A percentile compares a stretch with the other conserved stretches of the same genome.
Evolutionary conservation across 2,329 filamentous ascomycete genomes (phyloP).

Genomic region (Sporothrix sp.): DNA sequence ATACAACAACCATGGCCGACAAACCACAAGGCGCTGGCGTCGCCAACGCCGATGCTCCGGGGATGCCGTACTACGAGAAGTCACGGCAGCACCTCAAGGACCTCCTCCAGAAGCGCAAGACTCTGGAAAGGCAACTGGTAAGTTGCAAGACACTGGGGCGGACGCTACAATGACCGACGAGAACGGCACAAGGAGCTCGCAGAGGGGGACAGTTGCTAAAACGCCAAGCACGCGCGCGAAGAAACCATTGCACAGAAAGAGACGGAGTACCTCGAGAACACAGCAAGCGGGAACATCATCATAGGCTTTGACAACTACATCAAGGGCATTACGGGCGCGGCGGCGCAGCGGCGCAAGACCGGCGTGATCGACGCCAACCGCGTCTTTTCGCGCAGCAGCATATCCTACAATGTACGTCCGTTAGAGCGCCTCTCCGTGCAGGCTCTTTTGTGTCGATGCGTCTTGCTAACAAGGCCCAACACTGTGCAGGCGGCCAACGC

Average conservation of each 20-base stretch:
- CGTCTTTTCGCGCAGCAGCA: constrained; percentile 60
- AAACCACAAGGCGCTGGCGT: constrained; percentile 19
- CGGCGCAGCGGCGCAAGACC: constrained; percentile 53
- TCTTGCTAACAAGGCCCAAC: no score
- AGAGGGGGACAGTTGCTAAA: not conserved
- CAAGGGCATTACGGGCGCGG: constrained; percentile 65
- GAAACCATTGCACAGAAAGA: constrained; percentile 79
- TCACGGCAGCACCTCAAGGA: constrained; percentile 57
- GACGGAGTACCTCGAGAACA: constrained; percentile 81
- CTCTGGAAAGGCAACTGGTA: constrained; percentile 34
- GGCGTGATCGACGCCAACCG: constrained; percentile 59
- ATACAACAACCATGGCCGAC: constrained; percentile 22
- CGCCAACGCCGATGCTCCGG: constrained; percentile 35
- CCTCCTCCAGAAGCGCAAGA: constrained; percentile 54
- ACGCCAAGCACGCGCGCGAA: constrained; percentile 38
- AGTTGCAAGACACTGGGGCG: constrained; percentile 12
- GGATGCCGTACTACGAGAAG: constrained; percentile 61
- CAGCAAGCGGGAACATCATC: constrained; percentile 86
- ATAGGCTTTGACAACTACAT: constrained; percentile 97
- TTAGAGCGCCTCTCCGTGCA: no score
- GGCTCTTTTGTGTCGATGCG: no score
- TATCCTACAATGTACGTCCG: constrained; percentile 44
- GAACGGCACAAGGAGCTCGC: no score
- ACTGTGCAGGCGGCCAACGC: constrained; percentile 25
- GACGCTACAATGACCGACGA: no score